Evolutionary conservation across 2,329 filamentous ascomycete species (phyloP).

Genomic region (Claviceps africana): DNA sequence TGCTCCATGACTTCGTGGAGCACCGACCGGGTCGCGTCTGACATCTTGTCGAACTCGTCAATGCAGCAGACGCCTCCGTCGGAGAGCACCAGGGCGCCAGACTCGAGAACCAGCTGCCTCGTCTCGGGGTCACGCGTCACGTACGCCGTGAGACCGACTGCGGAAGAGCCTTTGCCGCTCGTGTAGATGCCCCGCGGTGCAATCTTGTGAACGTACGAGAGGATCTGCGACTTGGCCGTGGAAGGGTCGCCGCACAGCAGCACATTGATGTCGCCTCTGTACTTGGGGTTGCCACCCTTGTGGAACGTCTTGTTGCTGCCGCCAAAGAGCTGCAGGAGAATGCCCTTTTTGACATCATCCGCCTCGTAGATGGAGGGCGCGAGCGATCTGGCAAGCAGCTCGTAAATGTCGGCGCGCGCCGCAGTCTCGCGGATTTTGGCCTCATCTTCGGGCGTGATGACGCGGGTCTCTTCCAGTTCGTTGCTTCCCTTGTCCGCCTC

Average conservation of each 20-base stretch:
- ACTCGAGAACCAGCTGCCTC: constrained; percentile 66
- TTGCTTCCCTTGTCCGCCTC: constrained; percentile 50
- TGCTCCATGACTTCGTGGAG: constrained; percentile 85
- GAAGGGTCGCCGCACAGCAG: constrained; percentile 94
- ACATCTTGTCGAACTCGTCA: constrained; percentile 81
- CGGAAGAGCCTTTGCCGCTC: constrained; percentile 67
- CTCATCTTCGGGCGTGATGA: constrained; percentile 75
- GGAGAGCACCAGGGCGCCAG: constrained; percentile 63
- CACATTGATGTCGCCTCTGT: constrained; percentile 94
- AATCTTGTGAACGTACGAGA: constrained; percentile 94
- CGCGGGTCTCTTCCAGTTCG: constrained; percentile 68
- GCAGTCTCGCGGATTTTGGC: constrained; percentile 74
- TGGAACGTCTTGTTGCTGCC: constrained; percentile 97
- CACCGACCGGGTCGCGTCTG: constrained; percentile 61
- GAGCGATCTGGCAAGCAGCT: constrained; percentile 76
- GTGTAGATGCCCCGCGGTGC: constrained; percentile 78
- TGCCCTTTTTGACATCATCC: constrained; percentile 98
- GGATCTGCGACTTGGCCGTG: constrained; percentile 86
- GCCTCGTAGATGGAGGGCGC: constrained; percentile 94
- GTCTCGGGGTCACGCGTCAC: constrained; percentile 71
- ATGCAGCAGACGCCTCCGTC: constrained; percentile 77
- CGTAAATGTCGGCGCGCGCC: constrained; percentile 74
- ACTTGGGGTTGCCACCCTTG: constrained; percentile 88
- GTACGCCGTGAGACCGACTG: constrained; percentile 68
- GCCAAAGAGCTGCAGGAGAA: constrained; percentile 88